Percentiles rank a stretch among this genome's conserved stretches.
These are phyloP conservation scores for Arctostaphylos glauca DNA, from an alignment of 148 eudicot genomes.

Conservation along the genomic window DNA sequence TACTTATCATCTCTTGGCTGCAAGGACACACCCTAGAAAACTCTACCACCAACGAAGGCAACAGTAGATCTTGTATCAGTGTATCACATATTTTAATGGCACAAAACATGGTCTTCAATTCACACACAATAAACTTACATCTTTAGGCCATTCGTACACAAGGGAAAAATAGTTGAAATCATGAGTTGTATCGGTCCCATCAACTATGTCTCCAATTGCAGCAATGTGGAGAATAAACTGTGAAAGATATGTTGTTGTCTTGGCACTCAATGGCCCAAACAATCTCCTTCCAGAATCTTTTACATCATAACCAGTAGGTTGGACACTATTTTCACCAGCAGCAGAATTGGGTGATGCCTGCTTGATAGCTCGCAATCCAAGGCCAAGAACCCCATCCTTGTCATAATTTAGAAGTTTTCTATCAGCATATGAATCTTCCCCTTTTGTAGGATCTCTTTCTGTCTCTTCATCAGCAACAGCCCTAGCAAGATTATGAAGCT, in stretches of 20 bases:
- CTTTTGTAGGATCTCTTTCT: conserved; percentile 48
- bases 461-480: conserved; percentile 95
- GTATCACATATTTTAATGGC: not conserved
- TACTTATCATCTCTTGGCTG: not conserved
- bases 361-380: conserved; percentile 67
- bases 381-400: conserved; percentile 70
- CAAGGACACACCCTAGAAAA: not conserved
- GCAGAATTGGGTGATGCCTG: conserved; percentile 35
- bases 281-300: conserved; percentile 76
- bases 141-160: conserved; percentile 97
- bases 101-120: not conserved
- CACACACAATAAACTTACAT: conserved; percentile 51
- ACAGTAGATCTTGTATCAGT: conserved; percentile 13
- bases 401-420: conserved; percentile 47
- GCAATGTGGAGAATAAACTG: conserved; percentile 97
- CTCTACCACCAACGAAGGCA: not conserved
- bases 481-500: conserved; percentile 98
- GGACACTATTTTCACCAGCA: conserved; percentile 47
- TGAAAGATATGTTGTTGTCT: conserved; percentile 81
- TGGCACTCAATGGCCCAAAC: conserved; percentile 68
- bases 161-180: conserved; percentile 98
- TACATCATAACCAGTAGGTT: conserved; percentile 52
- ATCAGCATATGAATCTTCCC: conserved; percentile 47
- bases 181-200: conserved; percentile 98
- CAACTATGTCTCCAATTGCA: conserved; percentile 98